phyloP scores from a whole-genome alignment of 352 stramenopile species.

The Elongisporangium prolatum region DNA sequence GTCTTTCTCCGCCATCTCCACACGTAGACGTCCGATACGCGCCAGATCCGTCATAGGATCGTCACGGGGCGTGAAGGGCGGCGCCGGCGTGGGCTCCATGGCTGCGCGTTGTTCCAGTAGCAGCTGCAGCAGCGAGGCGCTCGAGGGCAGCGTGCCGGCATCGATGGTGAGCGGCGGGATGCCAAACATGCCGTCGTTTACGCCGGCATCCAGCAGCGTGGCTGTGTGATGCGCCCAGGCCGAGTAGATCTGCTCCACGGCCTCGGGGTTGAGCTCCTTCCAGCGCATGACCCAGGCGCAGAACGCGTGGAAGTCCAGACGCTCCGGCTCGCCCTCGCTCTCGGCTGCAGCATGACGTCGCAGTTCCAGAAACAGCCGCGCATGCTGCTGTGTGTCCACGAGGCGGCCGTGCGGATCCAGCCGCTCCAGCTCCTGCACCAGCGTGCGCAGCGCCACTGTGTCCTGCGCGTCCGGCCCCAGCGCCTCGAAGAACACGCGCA shows the following conservation, averaged over 20 bases:
- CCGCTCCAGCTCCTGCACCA: slow-evolving; percentile 62
- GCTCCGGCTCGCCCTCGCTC: slow-evolving; percentile 13
- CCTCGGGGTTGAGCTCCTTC: slow-evolving; percentile 61
- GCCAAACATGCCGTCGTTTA: slow-evolving; percentile 71
- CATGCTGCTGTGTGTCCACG: slow-evolving; percentile 39
- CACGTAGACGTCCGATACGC: background rate
- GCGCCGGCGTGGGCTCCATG: background rate
- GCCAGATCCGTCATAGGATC: background rate
- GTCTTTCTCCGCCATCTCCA: background rate
- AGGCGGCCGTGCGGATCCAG: slow-evolving; percentile 47
- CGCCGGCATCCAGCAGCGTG: slow-evolving; percentile 53
- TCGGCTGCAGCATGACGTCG: slow-evolving; percentile 1
- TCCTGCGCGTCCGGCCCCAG: slow-evolving; percentile 42
- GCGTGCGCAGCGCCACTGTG: slow-evolving; percentile 40
- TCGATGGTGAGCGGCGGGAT: slow-evolving; percentile 32
- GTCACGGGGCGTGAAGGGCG: background rate
- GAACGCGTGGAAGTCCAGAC: slow-evolving; percentile 66
- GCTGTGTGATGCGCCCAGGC: slow-evolving; percentile 72
- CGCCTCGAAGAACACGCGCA: slow-evolving; percentile 76
- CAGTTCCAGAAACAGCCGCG: slow-evolving; percentile 40
- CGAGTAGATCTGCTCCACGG: slow-evolving; percentile 70
- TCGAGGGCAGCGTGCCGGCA: slow-evolving; percentile 8
- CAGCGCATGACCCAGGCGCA: slow-evolving; percentile 77
- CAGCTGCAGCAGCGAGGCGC: slow-evolving; percentile 10
- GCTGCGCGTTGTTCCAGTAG: slow-evolving; percentile 7